Percentiles rank a stretch among this genome's conserved stretches.
Evolutionary conservation across 1,139 yeast species (phyloP).

Genomic region (Sugiyamaella paludigena): DNA sequence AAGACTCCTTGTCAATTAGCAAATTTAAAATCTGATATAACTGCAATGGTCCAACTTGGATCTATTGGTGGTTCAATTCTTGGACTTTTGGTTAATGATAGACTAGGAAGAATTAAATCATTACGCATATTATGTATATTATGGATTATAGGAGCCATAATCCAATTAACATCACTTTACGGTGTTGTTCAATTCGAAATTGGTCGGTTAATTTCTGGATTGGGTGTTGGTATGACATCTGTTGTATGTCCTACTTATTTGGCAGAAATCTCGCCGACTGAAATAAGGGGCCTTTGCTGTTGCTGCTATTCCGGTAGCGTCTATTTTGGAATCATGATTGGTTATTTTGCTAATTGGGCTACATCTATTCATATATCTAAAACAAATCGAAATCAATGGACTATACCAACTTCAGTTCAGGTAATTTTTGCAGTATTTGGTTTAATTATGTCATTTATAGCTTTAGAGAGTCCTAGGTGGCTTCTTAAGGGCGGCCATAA

Average conservation of each 20-base stretch:
- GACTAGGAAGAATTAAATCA: slow-evolving; percentile 54
- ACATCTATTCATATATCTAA: slow-evolving; percentile 39
- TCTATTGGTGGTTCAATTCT: slow-evolving; percentile 56
- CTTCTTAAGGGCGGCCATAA: slow-evolving; percentile 40
- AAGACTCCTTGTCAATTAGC: slow-evolving; percentile 43
- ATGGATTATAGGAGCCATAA: slow-evolving; percentile 50
- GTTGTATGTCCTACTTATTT: slow-evolving; percentile 56
- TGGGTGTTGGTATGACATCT: slow-evolving; percentile 57
- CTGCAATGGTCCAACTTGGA: slow-evolving; percentile 63
- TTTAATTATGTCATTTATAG: slow-evolving; percentile 41
- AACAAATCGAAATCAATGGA: slow-evolving; percentile 35
- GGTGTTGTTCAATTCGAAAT: slow-evolving; percentile 51
- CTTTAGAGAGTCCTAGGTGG: slow-evolving; percentile 53
- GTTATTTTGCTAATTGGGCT: slow-evolving; percentile 50
- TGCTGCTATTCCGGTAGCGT: slow-evolving; percentile 57
- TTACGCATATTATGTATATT: slow-evolving; percentile 43
- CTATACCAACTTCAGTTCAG: slow-evolving; percentile 40
- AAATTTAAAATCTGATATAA: slow-evolving; percentile 52
- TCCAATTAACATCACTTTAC: slow-evolving; percentile 46
- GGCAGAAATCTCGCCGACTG: slow-evolving; percentile 53
- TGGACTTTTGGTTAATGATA: slow-evolving; percentile 52
- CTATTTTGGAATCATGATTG: slow-evolving; percentile 53
- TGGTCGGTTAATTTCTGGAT: slow-evolving; percentile 54
- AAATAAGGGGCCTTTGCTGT: slow-evolving; percentile 51
- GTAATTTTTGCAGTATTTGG: slow-evolving; percentile 46